Percentiles rank a stretch among this genome's conserved stretches.
Conservation (phyloP, 2,329 filamentous ascomycete species). For the Capronia coronata region DNA sequence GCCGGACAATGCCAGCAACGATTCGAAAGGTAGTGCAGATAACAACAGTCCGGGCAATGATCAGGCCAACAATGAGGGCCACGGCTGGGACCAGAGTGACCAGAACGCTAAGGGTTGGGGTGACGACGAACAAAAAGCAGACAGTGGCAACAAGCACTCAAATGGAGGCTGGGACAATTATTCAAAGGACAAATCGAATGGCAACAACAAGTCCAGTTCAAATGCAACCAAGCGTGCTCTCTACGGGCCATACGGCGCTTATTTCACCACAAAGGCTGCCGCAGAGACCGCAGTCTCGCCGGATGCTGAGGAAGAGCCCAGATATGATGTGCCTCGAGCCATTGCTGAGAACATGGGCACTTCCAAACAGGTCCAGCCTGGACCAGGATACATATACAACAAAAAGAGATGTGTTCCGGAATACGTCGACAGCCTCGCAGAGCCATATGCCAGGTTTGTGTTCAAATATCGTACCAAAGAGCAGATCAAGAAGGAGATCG, state of each 20-base stretch:
- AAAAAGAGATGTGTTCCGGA: conserved; percentile 30
- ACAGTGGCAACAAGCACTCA: conserved; percentile 5
- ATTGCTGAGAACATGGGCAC: conserved; percentile 16
- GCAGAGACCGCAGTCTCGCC: conserved; percentile 4
- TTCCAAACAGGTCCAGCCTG: conserved; percentile 32
- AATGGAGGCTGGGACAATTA: conserved; percentile 9
- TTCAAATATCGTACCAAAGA: conserved; percentile 33
- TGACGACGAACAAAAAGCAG: background rate
- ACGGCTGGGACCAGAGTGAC: conserved; percentile 6
- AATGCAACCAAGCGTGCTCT: conserved; percentile 7
- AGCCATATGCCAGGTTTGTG: conserved; percentile 33
- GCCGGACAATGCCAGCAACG: background rate
- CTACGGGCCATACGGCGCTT: conserved; percentile 27
- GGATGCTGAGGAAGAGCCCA: conserved; percentile 26
- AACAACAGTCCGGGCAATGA: too few species aligned
- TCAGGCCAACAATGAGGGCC: background rate
- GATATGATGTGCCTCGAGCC: conserved; percentile 26
- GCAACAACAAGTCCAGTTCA: conserved; percentile 2
- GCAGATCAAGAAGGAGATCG: conserved; percentile 22
- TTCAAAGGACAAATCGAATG: conserved; percentile 1
- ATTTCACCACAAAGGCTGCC: conserved; percentile 18
- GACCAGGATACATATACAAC: conserved; percentile 29
- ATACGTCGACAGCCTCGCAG: conserved; percentile 31
- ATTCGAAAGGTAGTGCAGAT: background rate
- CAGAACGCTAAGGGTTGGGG: conserved; percentile 10